phyloP scores from a whole-genome alignment of 352 stramenopile species.

The Phytophthora hybrid region DNA sequence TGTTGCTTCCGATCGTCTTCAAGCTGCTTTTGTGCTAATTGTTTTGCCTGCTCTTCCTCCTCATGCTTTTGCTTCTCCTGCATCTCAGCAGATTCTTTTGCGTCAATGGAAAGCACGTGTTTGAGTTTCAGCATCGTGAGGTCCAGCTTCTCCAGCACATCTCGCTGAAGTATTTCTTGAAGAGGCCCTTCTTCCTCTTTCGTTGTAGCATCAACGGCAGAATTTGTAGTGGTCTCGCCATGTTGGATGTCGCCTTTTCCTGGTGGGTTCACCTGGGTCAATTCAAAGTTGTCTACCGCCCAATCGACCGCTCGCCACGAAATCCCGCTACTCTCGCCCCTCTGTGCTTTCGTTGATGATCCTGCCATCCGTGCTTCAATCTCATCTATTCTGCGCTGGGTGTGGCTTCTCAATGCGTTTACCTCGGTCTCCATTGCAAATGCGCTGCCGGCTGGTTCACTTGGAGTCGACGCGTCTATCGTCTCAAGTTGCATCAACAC shows the following conservation, averaged over 20 bases:
- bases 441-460: not conserved
- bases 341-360: not conserved
- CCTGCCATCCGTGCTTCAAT: constrained; percentile 43
- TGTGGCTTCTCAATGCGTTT: constrained; percentile 26
- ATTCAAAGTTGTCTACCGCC: constrained; percentile 31
- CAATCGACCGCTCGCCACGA: constrained; percentile 38
- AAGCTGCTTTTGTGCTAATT: constrained; percentile 27
- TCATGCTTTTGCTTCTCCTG: constrained; percentile 27
- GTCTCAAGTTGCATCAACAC: constrained; percentile 51
- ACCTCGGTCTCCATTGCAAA: constrained; percentile 29
- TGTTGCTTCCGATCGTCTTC: constrained; percentile 37
- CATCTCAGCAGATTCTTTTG: constrained; percentile 56
- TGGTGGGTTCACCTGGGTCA: not conserved
- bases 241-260: not conserved
- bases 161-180: constrained; percentile 48
- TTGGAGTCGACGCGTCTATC: constrained; percentile 4
- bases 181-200: constrained; percentile 18
- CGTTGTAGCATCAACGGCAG: not conserved
- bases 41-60: constrained; percentile 15
- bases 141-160: constrained; percentile 69
- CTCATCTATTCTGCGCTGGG: constrained; percentile 33
- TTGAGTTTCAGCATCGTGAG: constrained; percentile 72
- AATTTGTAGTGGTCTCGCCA: not conserved
- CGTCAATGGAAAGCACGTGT: constrained; percentile 58
- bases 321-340: not conserved